Base-by-base conservation (phyloP, 2,329 filamentous ascomycete genomes). In the Canariomyces notabilis region DNA sequence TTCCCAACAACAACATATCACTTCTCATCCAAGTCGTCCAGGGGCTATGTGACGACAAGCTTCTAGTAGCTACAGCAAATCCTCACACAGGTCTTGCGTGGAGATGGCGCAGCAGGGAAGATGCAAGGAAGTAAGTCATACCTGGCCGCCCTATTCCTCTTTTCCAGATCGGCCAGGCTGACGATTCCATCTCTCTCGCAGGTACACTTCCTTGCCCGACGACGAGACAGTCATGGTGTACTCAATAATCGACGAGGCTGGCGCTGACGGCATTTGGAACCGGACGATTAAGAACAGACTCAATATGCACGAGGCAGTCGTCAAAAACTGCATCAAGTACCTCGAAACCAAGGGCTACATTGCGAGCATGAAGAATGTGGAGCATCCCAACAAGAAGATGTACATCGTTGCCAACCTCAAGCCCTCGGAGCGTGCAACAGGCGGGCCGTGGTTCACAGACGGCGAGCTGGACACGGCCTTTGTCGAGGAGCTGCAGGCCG, bases 381-480 rank as follows among this genome's bases (percentile, higher is more conserved):
- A 95, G 69, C 84, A 87, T 61, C 88, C 89, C 21, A 87, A 84
- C 56, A 86, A 93, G 63, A 95, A 95, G 69, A 95, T 95, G 78
- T 98, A 93, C 74, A 95, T 98, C 76, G 83, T 95, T 61, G 81
- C 84, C 44, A 83, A 84, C 52, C 78, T 98, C 50, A 80, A 82
- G 9, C 91, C 93, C 0, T 88, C 85, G 44, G 90, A 96, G 52
- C 86, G 93, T 51, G 87, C 94, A 37, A 95, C 89, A 0, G 93
- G 93, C 38, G 93, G 93, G 2, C 86, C 89, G 7, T 98, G 91
- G 88, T 96, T 93, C 65, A 90, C 87, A 6, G 89, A 95, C 53
- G 87, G 89, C 42, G 86, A 90, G 54, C 77, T 97, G 11, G 93
- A 98, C 66, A 83, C 87, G 54, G 86, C 85, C 48, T 88, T 98